Conservation (phyloP, 2,329 filamentous ascomycete species). For the Coleophoma cylindrospora region DNA sequence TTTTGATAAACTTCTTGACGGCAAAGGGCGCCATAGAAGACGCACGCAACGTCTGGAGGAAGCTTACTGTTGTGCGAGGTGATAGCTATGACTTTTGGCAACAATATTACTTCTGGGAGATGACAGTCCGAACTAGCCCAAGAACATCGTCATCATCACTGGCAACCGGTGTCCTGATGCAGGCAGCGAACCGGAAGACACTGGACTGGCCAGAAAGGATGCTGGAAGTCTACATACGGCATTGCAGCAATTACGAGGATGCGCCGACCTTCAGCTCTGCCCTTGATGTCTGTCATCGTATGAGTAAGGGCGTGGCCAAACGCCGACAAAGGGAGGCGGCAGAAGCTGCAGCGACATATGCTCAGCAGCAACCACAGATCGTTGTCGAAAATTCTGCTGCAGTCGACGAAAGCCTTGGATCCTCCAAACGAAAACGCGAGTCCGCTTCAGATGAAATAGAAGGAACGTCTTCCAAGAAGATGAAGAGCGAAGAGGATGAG, state of each 20-base stretch:
- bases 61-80: constrained; percentile 61
- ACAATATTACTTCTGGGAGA: constrained; percentile 87
- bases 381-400: constrained; percentile 22
- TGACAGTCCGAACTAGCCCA: constrained; percentile 41
- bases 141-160: constrained; percentile 51
- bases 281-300: constrained; percentile 67
- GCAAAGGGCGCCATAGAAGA: constrained; percentile 74
- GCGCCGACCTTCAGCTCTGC: constrained; percentile 70
- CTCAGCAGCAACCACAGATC: constrained; percentile 25
- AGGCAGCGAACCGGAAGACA: constrained; percentile 57
- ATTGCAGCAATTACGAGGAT: constrained; percentile 88
- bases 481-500: constrained; percentile 37
- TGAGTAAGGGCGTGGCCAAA: constrained; percentile 55
- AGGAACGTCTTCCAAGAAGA: constrained; percentile 61
- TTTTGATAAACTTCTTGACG: constrained; percentile 86
- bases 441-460: constrained; percentile 42
- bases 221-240: constrained; percentile 67
- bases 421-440: constrained; percentile 71
- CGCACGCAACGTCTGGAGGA: constrained; percentile 73
- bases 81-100: constrained; percentile 93
- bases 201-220: constrained; percentile 76
- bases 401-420: constrained; percentile 13
- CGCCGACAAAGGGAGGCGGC: constrained; percentile 63
- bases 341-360: constrained; percentile 50
- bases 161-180: constrained; percentile 72